A percentile compares a stretch with the other conserved stretches of the same genome.
phyloP scores from a whole-genome alignment of 2,329 filamentous ascomycete genomes.

The Penicillium corylophilum region DNA sequence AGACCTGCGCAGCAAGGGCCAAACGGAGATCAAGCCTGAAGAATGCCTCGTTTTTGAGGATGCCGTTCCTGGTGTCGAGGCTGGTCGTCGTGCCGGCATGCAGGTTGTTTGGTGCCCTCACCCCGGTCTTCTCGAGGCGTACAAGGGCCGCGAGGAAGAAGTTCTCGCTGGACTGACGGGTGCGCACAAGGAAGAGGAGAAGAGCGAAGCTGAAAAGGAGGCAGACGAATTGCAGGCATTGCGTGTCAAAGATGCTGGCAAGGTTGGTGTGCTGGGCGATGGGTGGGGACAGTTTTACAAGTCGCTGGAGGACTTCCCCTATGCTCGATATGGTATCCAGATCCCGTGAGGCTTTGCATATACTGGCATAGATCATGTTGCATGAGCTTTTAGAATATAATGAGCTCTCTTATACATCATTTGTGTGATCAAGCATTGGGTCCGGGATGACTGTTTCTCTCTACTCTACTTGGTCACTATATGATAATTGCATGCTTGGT shows the following conservation, averaged over 20 bases:
- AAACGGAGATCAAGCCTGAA: conserved; percentile 67
- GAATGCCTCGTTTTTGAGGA: conserved; percentile 98
- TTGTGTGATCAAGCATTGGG: background rate
- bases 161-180: conserved; percentile 81
- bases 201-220: conserved; percentile 38
- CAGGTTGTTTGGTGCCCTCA: conserved; percentile 91
- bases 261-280: conserved; percentile 58
- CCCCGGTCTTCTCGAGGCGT: conserved; percentile 72
- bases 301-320: conserved; percentile 61
- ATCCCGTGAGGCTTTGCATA: conserved; percentile 6
- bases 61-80: conserved; percentile 87
- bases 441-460: background rate
- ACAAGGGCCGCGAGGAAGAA: conserved; percentile 70
- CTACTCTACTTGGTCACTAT: background rate
- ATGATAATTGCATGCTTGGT: background rate
- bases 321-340: conserved; percentile 58
- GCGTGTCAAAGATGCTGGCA: conserved; percentile 45
- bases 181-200: conserved; percentile 60
- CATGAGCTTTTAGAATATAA: background rate
- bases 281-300: conserved; percentile 57
- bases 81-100: conserved; percentile 89
- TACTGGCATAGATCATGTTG: background rate
- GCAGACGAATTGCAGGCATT: conserved; percentile 39
- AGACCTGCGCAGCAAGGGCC: conserved; percentile 57
- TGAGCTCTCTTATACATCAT: background rate